These are phyloP conservation scores for Pythium sukuiense DNA, from an alignment of 352 stramenopile genomes.

Conservation along the genomic window DNA sequence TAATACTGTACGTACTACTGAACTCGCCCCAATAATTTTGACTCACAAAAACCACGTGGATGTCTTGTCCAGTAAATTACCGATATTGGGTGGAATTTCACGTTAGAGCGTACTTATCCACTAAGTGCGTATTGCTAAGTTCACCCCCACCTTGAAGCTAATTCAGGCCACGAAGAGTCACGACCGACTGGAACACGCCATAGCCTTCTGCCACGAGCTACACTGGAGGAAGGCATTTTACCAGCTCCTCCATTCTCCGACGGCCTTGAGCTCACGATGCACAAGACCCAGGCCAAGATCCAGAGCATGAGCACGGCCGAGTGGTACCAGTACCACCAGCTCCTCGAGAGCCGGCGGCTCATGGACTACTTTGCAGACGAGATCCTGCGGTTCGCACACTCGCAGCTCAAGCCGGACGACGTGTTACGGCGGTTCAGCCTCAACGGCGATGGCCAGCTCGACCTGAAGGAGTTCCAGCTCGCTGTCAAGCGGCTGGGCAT, in stretches of 20 bases:
- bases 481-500: slow-evolving; percentile 73
- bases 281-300: slow-evolving; percentile 70
- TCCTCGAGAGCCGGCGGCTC: slow-evolving; percentile 54
- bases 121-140: slow-evolving; percentile 4
- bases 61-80: no score
- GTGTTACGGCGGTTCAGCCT: slow-evolving; percentile 72
- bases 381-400: slow-evolving; percentile 58
- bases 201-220: background rate
- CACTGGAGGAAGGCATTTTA: background rate
- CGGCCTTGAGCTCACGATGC: slow-evolving; percentile 32
- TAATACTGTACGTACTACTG: background rate
- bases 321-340: slow-evolving; percentile 70
- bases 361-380: slow-evolving; percentile 65
- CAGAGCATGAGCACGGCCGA: slow-evolving; percentile 79
- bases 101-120: background rate
- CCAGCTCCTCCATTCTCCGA: no score
- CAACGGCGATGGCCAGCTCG: slow-evolving; percentile 71
- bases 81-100: background rate
- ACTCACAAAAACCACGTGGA: no score
- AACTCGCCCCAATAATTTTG: no score
- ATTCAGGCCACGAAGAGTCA: slow-evolving; percentile 8
- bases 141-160: slow-evolving; percentile 2
- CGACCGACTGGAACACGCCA: background rate
- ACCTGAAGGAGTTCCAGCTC: slow-evolving; percentile 74
- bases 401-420: slow-evolving; percentile 65